Evolutionary conservation across 306 rosid genomes (phyloP).

Genomic region (Astragalus glycyphyllos): DNA sequence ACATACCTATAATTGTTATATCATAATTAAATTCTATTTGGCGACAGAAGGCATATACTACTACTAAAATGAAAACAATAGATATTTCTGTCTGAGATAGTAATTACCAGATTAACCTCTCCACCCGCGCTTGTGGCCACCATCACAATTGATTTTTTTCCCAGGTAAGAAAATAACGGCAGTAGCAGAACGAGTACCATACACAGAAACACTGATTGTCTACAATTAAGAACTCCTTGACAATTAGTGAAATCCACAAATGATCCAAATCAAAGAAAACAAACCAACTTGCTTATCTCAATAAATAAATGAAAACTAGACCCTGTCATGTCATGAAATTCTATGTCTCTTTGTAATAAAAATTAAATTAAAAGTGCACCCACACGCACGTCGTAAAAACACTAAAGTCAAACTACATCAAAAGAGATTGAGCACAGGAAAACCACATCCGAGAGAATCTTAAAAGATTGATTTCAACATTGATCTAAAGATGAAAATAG

Average conservation of each 20-base stretch:
- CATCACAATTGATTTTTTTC: background rate
- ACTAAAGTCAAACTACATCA: background rate
- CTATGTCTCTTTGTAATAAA: background rate
- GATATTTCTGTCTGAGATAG: background rate
- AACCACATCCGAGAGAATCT: no score
- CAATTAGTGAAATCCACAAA: background rate
- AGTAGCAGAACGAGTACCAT: background rate
- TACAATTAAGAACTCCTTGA: background rate
- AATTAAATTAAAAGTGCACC: background rate
- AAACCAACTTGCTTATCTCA: background rate
- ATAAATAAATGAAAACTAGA: background rate
- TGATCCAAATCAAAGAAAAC: background rate
- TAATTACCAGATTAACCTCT: slow-evolving; percentile 11
- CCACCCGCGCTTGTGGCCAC: background rate
- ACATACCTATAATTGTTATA: no score
- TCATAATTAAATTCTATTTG: background rate
- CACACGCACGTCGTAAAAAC: background rate
- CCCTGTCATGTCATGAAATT: background rate
- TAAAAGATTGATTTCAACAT: no score
- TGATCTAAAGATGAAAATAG: no score
- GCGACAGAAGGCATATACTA: background rate
- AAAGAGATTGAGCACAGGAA: background rate
- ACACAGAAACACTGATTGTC: background rate
- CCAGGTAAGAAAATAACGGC: background rate
- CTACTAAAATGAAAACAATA: background rate